phyloP scores from a whole-genome alignment of 768 basidiomycete species.

The Xerocomus potaroensis region DNA sequence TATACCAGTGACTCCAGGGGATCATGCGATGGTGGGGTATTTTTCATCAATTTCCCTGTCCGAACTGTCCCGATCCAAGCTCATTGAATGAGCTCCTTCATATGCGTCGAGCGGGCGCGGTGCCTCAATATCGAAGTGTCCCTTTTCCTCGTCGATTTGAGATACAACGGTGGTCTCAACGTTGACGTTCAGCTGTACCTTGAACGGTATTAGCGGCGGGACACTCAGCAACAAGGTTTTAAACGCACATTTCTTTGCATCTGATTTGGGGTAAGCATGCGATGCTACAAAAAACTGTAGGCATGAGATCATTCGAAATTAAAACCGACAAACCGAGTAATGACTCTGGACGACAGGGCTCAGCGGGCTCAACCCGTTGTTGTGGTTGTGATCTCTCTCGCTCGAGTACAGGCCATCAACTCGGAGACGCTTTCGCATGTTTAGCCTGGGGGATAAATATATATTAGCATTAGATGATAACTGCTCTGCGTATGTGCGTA shows the following conservation, averaged over 20 bases:
- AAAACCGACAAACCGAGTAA: slow-evolving; percentile 19
- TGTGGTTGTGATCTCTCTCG: slow-evolving; percentile 17
- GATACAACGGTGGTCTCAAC: slow-evolving; percentile 33
- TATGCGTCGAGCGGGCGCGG: slow-evolving; percentile 4
- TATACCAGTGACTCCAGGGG: slow-evolving; percentile 8
- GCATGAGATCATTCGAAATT: not conserved
- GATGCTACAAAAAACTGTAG: slow-evolving; percentile 10
- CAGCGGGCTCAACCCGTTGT: slow-evolving; percentile 9
- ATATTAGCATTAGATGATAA: not conserved
- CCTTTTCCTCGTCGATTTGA: slow-evolving; percentile 26
- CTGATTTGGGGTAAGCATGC: slow-evolving; percentile 18
- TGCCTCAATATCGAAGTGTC: slow-evolving; percentile 21
- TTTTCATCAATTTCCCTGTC: slow-evolving; percentile 20
- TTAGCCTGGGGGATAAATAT: slow-evolving; percentile 13
- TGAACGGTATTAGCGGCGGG: not conserved
- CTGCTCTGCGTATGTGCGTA: slow-evolving; percentile 5
- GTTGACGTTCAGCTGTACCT: slow-evolving; percentile 29
- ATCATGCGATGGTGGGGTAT: slow-evolving; percentile 10
- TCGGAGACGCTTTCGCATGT: slow-evolving; percentile 30
- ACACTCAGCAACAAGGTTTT: not conserved
- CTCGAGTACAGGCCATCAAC: slow-evolving; percentile 25
- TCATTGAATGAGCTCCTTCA: slow-evolving; percentile 11
- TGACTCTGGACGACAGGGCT: slow-evolving; percentile 20
- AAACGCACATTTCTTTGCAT: slow-evolving; percentile 22
- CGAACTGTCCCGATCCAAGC: slow-evolving; percentile 14